Evolutionary conservation across 2,329 filamentous ascomycete genomes (phyloP).

Genomic region (Claviceps sp.): DNA sequence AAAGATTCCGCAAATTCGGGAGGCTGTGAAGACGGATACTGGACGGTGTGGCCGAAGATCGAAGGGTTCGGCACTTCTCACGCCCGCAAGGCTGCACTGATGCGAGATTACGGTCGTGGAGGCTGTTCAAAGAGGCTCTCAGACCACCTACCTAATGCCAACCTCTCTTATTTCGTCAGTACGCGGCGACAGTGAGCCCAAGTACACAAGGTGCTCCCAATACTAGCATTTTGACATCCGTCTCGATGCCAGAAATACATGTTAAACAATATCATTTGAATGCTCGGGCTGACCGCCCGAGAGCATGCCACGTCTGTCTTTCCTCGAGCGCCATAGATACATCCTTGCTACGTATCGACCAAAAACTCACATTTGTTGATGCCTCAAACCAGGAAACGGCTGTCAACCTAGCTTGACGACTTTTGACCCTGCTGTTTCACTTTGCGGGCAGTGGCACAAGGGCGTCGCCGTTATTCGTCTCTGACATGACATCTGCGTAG

Average conservation of each 20-base stretch:
- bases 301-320: not conserved
- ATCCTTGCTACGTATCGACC: not conserved
- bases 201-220: not conserved
- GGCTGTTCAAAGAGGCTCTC: not conserved
- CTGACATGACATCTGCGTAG: not conserved
- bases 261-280: not conserved
- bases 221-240: not conserved
- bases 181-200: not conserved
- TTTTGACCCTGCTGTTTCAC: not conserved
- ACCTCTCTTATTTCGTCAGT: not conserved
- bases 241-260: not conserved
- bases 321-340: not conserved
- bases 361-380: not conserved
- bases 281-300: not conserved
- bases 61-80: not conserved
- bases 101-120: not conserved
- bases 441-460: not conserved
- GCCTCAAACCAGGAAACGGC: not conserved
- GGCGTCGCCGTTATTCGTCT: conserved; percentile 1
- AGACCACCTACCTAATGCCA: not conserved
- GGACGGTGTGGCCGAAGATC: not conserved
- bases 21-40: not conserved
- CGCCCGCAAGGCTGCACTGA: not conserved
- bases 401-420: not conserved
- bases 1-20: not conserved